Evolutionary conservation across 2,329 filamentous ascomycete genomes (phyloP).

Genomic region (Teratosphaeria destructans): DNA sequence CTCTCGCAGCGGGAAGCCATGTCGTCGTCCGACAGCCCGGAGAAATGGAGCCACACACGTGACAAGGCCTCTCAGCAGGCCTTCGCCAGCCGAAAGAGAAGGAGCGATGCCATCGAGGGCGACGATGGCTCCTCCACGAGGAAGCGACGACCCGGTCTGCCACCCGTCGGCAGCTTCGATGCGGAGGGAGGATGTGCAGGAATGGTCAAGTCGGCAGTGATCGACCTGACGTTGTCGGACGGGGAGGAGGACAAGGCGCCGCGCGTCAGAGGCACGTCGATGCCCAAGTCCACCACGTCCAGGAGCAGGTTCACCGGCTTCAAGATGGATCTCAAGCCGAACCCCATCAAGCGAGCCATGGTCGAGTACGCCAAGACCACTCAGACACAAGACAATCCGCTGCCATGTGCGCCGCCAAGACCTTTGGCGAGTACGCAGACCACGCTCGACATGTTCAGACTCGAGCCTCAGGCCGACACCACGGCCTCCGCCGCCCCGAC

Average conservation of each 20-base stretch:
- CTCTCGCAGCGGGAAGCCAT: neutral
- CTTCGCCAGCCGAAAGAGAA: neutral
- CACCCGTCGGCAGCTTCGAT: neutral
- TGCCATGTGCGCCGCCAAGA: neutral
- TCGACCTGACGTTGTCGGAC: neutral
- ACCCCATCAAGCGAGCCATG: neutral
- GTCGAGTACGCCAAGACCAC: neutral
- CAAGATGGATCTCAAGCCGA: neutral
- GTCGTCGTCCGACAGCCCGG: neutral
- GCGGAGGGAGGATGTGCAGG: neutral
- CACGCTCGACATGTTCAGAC: neutral
- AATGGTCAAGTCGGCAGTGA: neutral
- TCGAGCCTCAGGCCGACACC: neutral
- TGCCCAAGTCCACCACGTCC: neutral
- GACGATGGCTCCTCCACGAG: neutral
- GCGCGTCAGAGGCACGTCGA: neutral
- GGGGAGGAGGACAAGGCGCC: neutral
- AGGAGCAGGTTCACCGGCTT: neutral
- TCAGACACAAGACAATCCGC: neutral
- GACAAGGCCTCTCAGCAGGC: neutral
- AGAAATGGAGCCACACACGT: neutral
- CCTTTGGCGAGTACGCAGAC: neutral
- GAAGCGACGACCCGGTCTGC: neutral
- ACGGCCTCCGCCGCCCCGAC: neutral
- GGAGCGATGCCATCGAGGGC: neutral